These are phyloP conservation scores for Torulaspora gathmanii DNA, from an alignment of 805 yeast species.

Conservation along the genomic window DNA sequence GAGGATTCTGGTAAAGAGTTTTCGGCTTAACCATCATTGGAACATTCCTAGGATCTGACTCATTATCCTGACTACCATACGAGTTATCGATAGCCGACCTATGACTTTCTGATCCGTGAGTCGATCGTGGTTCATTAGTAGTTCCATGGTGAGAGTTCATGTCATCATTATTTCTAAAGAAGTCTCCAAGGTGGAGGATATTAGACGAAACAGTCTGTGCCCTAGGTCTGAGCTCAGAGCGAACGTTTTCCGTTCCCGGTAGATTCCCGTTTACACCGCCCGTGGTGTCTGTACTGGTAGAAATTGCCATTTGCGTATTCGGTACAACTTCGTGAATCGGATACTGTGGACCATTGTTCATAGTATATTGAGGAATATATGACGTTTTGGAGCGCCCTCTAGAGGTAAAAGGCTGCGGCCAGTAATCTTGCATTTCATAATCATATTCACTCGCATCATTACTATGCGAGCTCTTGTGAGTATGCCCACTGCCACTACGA, in stretches of 20 bases:
- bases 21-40: slow-evolving; percentile 37
- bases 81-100: slow-evolving; percentile 7
- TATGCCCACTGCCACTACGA: slow-evolving; percentile 1
- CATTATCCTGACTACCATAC: slow-evolving; percentile 2
- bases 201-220: slow-evolving; percentile 23
- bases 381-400: slow-evolving; percentile 14
- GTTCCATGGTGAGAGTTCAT: slow-evolving; percentile 5
- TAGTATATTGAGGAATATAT: slow-evolving; percentile 30
- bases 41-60: slow-evolving; percentile 14
- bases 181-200: slow-evolving; percentile 18
- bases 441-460: slow-evolving; percentile 17
- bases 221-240: slow-evolving; percentile 16
- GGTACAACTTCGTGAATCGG: slow-evolving; percentile 35
- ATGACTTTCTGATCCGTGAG: slow-evolving; percentile 7
- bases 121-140: slow-evolving; percentile 1
- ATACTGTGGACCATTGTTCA: slow-evolving; percentile 16
- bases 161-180: slow-evolving; percentile 14
- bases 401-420: slow-evolving; percentile 10
- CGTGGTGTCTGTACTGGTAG: slow-evolving; percentile 15
- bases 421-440: slow-evolving; percentile 22
- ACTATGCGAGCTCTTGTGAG: slow-evolving; percentile 2
- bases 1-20: slow-evolving; percentile 37
- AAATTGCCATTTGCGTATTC: slow-evolving; percentile 27
- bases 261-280: slow-evolving; percentile 9
- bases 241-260: slow-evolving; percentile 10